Base-by-base conservation (phyloP, 306 rosid genomes). In the Leucaena leucocephala region DNA sequence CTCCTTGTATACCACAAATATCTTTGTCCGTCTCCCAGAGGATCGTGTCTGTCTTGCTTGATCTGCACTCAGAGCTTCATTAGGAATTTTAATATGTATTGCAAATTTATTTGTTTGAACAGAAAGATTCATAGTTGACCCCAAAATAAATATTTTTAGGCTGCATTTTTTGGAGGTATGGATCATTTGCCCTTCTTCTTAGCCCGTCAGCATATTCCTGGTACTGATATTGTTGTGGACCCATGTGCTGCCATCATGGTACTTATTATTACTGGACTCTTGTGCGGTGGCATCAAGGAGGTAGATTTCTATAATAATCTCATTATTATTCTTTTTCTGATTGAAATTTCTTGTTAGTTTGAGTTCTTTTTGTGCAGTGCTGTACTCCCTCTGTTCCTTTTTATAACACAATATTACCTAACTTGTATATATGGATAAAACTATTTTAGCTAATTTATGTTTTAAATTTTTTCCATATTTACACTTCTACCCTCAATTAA, bases 251-350 rank as follows among this genome's bases (percentile, higher is more conserved):
- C 94, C 44, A 72, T 90, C 78, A 52, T 95, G 55, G 79, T 90
- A 72, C 86, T 90, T 72, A 68, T 93, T 61, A 88, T 88, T 55
- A 95, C 98, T 57, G 97, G 89, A 72, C 88, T 93, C 48, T 80
- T 95, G 9, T 95, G 96, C 78, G 38, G 68, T 67, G 98, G 98
- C 76, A 95, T 95, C 85, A 95, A 91, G 89, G 96, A 93, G 98
- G 98, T 95, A 84, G 3, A 0, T 80, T 76, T 82, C 52, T 35
- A 2, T 39, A 17, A 7, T 59, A 48, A 59, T 57, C 72, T 48
- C 27, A 4, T 78, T 48, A 9, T 61, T 38, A 15, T 46, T 16
- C 13, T 6, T 55, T 55, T 55, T 44, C 57, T 48, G 39, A 16
- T 38, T 12, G 8, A 49, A 44, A 50, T 19, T 61, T 82, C 66